Evolutionary conservation across 2,329 filamentous ascomycete genomes (phyloP).

Genomic region (Mycosphaerella arachidis): DNA sequence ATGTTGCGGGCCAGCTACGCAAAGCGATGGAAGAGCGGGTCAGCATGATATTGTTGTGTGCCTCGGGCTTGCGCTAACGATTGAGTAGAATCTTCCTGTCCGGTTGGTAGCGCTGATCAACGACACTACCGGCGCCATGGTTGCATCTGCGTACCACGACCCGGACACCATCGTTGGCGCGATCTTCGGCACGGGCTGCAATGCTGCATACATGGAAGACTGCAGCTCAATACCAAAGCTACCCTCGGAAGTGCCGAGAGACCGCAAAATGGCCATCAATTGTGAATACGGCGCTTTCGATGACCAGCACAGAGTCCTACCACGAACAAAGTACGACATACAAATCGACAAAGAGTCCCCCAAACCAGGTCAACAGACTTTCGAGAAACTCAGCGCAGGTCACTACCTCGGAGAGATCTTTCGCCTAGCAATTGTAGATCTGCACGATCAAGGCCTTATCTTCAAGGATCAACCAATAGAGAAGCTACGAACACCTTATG

Average conservation of each 20-base stretch:
- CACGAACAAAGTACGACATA: constrained; percentile 79
- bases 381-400: constrained; percentile 97
- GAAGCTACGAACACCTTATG: constrained; percentile 75
- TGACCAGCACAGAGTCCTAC: constrained; percentile 85
- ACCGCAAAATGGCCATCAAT: constrained; percentile 91
- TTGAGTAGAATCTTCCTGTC: constrained; percentile 68
- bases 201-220: constrained; percentile 89
- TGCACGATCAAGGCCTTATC: constrained; percentile 71
- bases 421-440: constrained; percentile 77
- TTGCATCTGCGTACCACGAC: constrained; percentile 87
- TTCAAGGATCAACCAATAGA: constrained; percentile 76
- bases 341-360: constrained; percentile 88
- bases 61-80: not conserved
- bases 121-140: constrained; percentile 86
- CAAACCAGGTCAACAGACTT: constrained; percentile 87
- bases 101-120: constrained; percentile 84
- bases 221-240: constrained; percentile 79
- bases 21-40: constrained; percentile 68
- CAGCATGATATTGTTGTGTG: constrained; percentile 20
- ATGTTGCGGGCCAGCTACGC: constrained; percentile 87
- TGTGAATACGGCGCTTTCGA: constrained; percentile 98
- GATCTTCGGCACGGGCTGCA: constrained; percentile 91
- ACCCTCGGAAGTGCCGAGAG: constrained; percentile 63
- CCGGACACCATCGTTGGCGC: constrained; percentile 79
- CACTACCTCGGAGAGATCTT: constrained; percentile 94